Evolutionary conservation across 495 filamentous ascomycete species (phyloP).

Genomic region (Hypomontagnella monticulosa): DNA sequence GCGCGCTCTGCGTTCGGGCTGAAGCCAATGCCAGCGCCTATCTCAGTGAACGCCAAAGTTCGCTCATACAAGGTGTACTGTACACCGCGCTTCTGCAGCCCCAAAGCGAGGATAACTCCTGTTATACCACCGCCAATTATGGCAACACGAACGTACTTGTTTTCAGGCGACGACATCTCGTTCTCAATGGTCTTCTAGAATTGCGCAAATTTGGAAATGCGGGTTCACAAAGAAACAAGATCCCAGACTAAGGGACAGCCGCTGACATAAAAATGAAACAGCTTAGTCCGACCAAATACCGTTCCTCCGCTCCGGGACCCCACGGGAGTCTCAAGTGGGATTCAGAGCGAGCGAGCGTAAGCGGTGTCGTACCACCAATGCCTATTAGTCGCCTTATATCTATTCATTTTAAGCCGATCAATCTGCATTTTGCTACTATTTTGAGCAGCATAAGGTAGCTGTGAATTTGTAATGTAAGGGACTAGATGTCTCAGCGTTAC

Average conservation of each 20-base stretch:
- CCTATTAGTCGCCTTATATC: no score
- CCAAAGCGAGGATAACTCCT: conserved; percentile 65
- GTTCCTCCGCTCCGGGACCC: no score
- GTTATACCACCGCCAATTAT: conserved; percentile 71
- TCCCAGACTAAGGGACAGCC: background rate
- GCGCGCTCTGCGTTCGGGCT: conserved; percentile 66
- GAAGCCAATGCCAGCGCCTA: conserved; percentile 69
- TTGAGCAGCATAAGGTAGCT: background rate
- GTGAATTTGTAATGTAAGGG: background rate
- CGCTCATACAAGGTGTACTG: conserved; percentile 66
- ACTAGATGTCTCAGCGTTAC: background rate
- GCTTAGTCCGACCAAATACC: no score
- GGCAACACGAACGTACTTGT: conserved; percentile 54
- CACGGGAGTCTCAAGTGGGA: no score
- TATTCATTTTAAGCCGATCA: no score
- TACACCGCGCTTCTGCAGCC: conserved; percentile 61
- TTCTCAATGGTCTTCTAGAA: background rate
- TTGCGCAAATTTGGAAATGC: background rate
- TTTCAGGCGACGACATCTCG: conserved; percentile 12
- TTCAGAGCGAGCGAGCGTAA: no score
- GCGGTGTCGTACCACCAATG: no score
- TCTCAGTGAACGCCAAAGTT: conserved; percentile 60
- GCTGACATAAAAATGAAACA: no score
- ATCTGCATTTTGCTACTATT: background rate
- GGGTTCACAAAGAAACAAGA: background rate